Evolutionary conservation across 805 yeast species (phyloP), one percentile per base, ranked within the genome.

Genomic region (Nakazawaea laoshanensis): DNA sequence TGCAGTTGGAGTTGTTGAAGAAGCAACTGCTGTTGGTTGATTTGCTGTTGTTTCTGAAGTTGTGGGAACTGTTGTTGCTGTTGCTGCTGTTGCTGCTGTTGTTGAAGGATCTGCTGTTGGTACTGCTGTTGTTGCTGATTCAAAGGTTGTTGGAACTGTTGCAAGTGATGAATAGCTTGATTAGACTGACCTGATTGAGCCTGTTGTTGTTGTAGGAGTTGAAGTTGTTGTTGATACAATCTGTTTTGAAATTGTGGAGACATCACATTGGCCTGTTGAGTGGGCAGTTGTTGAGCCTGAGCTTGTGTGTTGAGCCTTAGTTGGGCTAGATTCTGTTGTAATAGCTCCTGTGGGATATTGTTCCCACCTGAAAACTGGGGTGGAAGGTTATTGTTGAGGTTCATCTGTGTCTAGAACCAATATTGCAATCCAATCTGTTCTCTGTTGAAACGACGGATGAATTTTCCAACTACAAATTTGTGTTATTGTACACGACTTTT

Each of bases 191-290:
- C 35, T 22, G 30, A 32, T 20, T 25, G 28, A 26, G 29, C 38
- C 28, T 33, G 40, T 17, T 30, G 32, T 29, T 40, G 42, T 18
- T 35, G 41, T 19, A 48, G 42, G 14, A 49, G 46, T 22, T 17
- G 37, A 16, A 29, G 35, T 16, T 48, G 53, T 30, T 51, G 58
- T 29, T 52, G 57, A 13, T 52, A 33, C 11, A 47, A 42, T 31
- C 58, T 41, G 35, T 48, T 52, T 35, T 53, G 59, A 8, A 48
- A 30, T 36, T 53, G 59, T 2, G 60, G 59, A 11, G 61, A 55
- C 48, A 55, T 45, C 53, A 54, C 44, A 50, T 50, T 44, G 11
- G 53, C 49, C 18, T 51, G 26, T 1, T 52, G 52, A 17, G 45
- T 24, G n/a, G n/a, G n/a, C n/a, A n/a, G n/a, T 19, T 41, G 44